Evolutionary conservation across 352 stramenopile species (phyloP), one percentile per base, ranked within the genome.

Genomic region (Phytophthora citricola): DNA sequence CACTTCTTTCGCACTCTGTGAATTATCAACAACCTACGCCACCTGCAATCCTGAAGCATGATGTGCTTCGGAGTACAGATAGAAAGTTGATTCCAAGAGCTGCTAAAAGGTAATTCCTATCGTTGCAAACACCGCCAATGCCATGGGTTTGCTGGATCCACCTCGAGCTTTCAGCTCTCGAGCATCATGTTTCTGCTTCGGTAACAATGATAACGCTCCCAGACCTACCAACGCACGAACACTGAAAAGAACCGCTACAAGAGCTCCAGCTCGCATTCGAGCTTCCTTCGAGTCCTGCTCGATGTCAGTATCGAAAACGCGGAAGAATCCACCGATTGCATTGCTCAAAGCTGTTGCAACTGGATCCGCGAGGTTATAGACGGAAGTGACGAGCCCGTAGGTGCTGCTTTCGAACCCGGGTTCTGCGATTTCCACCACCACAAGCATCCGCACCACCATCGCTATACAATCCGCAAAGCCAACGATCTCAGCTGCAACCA

Each of bases 341-440:
- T 93, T 93, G 17, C 73, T 90, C 6, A 86, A 44, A 12, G 81
- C 69, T 9, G 64, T 80, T 29, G 83, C 78, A 15, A 92, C 76
- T 4, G 85, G 87, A 9, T 84, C 76, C 4, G 84, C 83, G 26
- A 93, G 76, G 59, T 92, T 95, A 75, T 86, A 82, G 11, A 90
- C 77, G 1, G 85, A 92, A 47, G 87, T 95, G 45, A 93, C 74
- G 15, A 93, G 66, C 3, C 76, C 81, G 58, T 95, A 95, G 4
- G 82, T 91, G 22, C 83, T 85, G 62, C 83, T 91, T 62, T 95
- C 87, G n/a, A 86, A 81, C 1, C 83, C 82, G 5, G 83, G 71
- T 50, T 93, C 85, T 3, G 83, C 80, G 48, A 95, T 90, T 58
- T 95, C 79, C 24, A 95, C 78, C 14, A 89, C 87, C 29, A 90